Evolutionary conservation across 257 asterid genomes (phyloP).

Genomic region (Fraxinus pennsylvanica): DNA sequence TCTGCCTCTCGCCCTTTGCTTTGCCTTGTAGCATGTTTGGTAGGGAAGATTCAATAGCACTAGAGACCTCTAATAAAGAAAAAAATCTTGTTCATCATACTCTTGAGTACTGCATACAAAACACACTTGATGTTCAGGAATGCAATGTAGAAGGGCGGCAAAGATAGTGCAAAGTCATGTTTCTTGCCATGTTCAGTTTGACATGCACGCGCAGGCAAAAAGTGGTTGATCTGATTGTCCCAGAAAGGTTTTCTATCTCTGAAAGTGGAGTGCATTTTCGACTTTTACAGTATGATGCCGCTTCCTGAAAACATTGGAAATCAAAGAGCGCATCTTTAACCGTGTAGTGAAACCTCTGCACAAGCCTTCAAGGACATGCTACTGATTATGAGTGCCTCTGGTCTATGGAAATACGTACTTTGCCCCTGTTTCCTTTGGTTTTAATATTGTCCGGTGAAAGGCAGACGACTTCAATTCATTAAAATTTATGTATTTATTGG

Average conservation of each 20-base stretch:
- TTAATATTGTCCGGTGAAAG: not conserved
- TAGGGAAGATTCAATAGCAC: not conserved
- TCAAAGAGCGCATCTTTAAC: constrained; percentile 67
- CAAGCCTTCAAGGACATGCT: not conserved
- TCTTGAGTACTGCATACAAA: too few relatives aligned
- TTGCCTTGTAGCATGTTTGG: not conserved
- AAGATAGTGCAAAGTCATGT: too few relatives aligned
- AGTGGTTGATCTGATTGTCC: too few relatives aligned
- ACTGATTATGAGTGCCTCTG: not conserved
- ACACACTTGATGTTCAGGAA: too few relatives aligned
- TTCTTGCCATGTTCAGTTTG: too few relatives aligned
- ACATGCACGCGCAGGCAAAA: too few relatives aligned
- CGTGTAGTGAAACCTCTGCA: constrained; percentile 27
- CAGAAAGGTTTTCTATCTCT: too few relatives aligned
- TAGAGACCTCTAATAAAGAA: too few relatives aligned
- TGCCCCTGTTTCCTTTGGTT: not conserved
- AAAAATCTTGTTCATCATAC: too few relatives aligned
- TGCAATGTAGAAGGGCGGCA: too few relatives aligned
- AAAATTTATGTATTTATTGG: constrained; percentile 12
- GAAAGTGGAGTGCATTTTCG: too few relatives aligned
- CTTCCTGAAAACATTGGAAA: constrained; percentile 38
- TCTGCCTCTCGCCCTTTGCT: not conserved
- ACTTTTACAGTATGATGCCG: too few relatives aligned
- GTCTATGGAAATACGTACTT: not conserved
- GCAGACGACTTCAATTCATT: not conserved